Conservation (phyloP, 805 yeast genomes). For the Kazachstania taianensis region DNA sequence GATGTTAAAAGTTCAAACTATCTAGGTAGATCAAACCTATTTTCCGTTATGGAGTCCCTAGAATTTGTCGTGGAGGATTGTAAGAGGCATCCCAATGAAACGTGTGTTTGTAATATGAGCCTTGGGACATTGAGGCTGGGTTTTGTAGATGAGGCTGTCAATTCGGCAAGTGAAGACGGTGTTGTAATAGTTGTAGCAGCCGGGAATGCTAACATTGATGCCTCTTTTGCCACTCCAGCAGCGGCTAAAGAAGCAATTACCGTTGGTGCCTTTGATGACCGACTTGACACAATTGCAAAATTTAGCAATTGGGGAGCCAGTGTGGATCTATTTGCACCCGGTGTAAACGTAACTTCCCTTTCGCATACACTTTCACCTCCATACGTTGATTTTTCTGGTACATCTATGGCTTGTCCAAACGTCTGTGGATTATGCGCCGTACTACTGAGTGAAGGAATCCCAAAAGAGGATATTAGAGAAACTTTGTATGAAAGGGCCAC, state of each 20-base stretch:
- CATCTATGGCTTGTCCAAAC: constrained; percentile 74
- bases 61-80: constrained; percentile 60
- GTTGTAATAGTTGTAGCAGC: constrained; percentile 73
- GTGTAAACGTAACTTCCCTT: constrained; percentile 55
- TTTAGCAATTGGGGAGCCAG: constrained; percentile 94
- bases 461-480: constrained; percentile 33
- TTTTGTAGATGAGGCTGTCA: constrained; percentile 63
- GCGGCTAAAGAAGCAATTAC: constrained; percentile 62
- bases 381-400: constrained; percentile 45
- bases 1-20: constrained; percentile 67
- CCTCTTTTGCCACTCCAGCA: constrained; percentile 82
- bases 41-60: constrained; percentile 54
- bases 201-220: constrained; percentile 70
- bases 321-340: constrained; percentile 79
- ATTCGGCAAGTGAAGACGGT: constrained; percentile 66
- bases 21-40: constrained; percentile 60
- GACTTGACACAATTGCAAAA: constrained; percentile 54
- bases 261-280: constrained; percentile 83
- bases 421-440: constrained; percentile 59
- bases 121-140: constrained; percentile 64
- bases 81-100: constrained; percentile 15
- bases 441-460: constrained; percentile 42
- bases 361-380: constrained; percentile 24
- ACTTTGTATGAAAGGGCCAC: constrained; percentile 39
- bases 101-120: constrained; percentile 70